phyloP scores from a whole-genome alignment of 495 filamentous ascomycete species.

The Talaromyces trachyspermus region DNA sequence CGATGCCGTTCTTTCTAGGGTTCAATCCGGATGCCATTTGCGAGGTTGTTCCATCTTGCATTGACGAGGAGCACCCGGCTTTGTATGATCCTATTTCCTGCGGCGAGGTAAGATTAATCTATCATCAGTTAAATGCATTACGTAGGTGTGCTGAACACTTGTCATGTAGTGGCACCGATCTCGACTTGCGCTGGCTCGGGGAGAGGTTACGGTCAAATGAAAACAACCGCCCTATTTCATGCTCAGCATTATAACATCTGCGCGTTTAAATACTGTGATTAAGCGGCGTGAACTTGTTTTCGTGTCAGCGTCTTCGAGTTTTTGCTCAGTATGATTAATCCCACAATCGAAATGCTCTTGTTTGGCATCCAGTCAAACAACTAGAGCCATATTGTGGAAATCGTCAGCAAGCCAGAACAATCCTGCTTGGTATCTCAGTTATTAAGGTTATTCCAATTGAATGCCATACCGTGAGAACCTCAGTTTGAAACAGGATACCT shows the following conservation, averaged over 20 bases:
- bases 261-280: no score
- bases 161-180: slow-evolving; percentile 18
- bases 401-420: no score
- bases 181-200: slow-evolving; percentile 30
- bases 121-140: background rate
- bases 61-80: slow-evolving; percentile 44
- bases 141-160: slow-evolving; percentile 12
- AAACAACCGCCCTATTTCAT: background rate
- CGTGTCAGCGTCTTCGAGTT: background rate
- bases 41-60: slow-evolving; percentile 44
- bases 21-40: slow-evolving; percentile 31
- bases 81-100: slow-evolving; percentile 52
- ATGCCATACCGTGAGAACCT: no score
- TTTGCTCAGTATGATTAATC: background rate
- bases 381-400: no score
- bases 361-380: background rate
- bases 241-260: background rate
- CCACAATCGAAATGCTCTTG: background rate
- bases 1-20: slow-evolving; percentile 56
- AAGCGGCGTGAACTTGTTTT: background rate
- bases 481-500: no score
- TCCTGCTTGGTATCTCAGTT: no score
- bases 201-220: background rate
- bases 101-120: slow-evolving; percentile 30
- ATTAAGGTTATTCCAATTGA: no score